Base-by-base conservation (phyloP, 257 asterid species). In the Leptodermis oblonga region DNA sequence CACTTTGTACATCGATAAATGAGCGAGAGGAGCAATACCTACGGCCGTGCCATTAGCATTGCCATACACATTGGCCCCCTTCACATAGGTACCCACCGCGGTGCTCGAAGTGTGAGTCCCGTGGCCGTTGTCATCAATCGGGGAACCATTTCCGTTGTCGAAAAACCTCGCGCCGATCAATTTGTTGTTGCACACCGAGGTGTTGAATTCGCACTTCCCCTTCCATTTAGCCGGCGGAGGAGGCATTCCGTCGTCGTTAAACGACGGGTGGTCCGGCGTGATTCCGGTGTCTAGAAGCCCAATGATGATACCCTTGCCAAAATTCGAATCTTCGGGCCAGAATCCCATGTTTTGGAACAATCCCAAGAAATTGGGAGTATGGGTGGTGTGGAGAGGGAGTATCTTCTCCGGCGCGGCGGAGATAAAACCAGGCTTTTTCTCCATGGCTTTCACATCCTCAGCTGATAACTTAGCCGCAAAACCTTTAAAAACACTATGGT, bases 311-410 rank as follows among this genome's bases (percentile, higher is more conserved):
- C 70, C 70, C 25, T 66, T 48, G 0, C 59, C 69, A 31, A 15
- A 66, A 28, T 13, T 52, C 0, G 70, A 66, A 6, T 65, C 41
- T 1, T n/a, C n/a, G n/a, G 23, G 45, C 59, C 70, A 66, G 1
- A 52, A 51, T 28, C 70, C 70, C 70, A 66, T 17, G 70, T 66
- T 31, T 22, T 66, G 70, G 33, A 45, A 59, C 43, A 66, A 30
- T 20, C 70, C 70, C 23, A 66, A 20, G 45, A 66, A 66, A 11
- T 23, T 66, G 0, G 70, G 70, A 46, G 60, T 23, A 14, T 48
- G 70, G 8, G 70, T 66, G 3, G 70, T 46, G n/a, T n/a, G 26
- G 14, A 46, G 51, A 18, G 46, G 36, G 2, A 46, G 23, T 1
- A 46, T 33, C 20, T 18, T 66, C 11, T 66, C 43, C 0, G 4